Conservation (phyloP, 2,329 filamentous ascomycete species). For the Colletotrichum gigasporum region DNA sequence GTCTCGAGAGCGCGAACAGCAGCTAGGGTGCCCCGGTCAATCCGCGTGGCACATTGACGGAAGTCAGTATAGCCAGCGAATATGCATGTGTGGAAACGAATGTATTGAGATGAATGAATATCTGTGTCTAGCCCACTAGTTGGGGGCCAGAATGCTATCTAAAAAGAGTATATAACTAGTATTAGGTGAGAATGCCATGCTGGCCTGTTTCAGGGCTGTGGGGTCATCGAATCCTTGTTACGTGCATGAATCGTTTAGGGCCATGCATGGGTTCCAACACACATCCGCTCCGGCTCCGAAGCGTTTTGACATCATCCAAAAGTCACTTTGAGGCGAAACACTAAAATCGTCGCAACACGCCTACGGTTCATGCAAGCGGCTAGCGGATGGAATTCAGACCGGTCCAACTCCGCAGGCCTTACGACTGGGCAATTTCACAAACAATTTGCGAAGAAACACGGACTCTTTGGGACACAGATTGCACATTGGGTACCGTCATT, state of each 20-base stretch:
- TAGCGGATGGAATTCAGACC: neutral
- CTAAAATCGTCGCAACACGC: conserved; percentile 19
- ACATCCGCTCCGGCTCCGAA: neutral
- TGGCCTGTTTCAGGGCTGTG: too few species aligned
- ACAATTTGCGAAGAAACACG: neutral
- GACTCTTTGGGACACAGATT: neutral
- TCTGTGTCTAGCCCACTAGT: too few species aligned
- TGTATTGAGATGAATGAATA: too few species aligned
- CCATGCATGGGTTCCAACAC: too few species aligned
- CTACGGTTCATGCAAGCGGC: conserved; percentile 3
- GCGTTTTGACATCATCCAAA: conserved; percentile 9
- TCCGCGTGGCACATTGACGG: neutral
- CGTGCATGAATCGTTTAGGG: too few species aligned
- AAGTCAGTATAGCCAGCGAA: too few species aligned
- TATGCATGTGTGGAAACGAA: too few species aligned
- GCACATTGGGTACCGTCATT: conserved; percentile 24
- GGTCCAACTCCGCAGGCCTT: conserved; percentile 4
- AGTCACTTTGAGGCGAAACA: conserved; percentile 16
- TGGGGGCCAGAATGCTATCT: too few species aligned
- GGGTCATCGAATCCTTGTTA: too few species aligned
- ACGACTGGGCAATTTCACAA: conserved; percentile 4
- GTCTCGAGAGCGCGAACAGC: neutral
- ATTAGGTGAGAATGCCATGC: too few species aligned
- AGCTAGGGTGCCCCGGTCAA: neutral
- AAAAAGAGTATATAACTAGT: too few species aligned